Evolutionary conservation across 768 basidiomycete genomes (phyloP), one percentile per base, ranked within the genome.

Genomic region (Termitomyces sp.): DNA sequence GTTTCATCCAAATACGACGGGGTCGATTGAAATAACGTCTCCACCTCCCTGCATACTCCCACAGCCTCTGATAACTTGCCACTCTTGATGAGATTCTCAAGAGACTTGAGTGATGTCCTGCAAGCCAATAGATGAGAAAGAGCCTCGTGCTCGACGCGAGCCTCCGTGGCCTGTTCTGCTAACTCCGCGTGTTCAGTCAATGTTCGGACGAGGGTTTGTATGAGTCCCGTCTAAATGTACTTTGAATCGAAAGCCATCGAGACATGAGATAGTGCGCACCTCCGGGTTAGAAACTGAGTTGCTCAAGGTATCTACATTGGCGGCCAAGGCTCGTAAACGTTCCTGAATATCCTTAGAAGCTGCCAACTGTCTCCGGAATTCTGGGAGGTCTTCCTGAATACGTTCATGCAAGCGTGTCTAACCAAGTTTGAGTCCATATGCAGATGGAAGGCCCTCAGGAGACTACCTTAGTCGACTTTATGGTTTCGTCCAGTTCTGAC

Each of bases 401-500:
- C 88, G 82, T 61, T 88, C 84, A 62, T 88, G 84, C 61, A 96
- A 84, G 63, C 76, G 80, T 63, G 76, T 73, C 84, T 93, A 70
- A 63, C 60, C 44, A 61, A 57, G 1, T 32, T 32, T 57, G 50
- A 57, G 56, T 27, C 50, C 27, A 11, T 4, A 21, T 42, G 55
- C 27, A 52, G 30, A 51, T 34, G 39, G 16, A 30, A 56, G 48
- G 27, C 52, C 16, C 28, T 44, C 32, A 42, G 25, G 17, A 51
- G 46, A 58, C 70, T 64, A 91, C 93, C 77, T 91, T 89, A 11
- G 88, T 91, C 35, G 75, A 72, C 23, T 72, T 71, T 58, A 94
- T 89, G 12, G 85, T 83, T 45, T 80, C 77, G 61, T 94, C 84
- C 28, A 96, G 76, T 66, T 90, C 87, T 0, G 72, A 66, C 39